These are phyloP conservation scores for Truncatella angustata DNA, from an alignment of 2,329 filamentous ascomycete species.

Conservation along the genomic window DNA sequence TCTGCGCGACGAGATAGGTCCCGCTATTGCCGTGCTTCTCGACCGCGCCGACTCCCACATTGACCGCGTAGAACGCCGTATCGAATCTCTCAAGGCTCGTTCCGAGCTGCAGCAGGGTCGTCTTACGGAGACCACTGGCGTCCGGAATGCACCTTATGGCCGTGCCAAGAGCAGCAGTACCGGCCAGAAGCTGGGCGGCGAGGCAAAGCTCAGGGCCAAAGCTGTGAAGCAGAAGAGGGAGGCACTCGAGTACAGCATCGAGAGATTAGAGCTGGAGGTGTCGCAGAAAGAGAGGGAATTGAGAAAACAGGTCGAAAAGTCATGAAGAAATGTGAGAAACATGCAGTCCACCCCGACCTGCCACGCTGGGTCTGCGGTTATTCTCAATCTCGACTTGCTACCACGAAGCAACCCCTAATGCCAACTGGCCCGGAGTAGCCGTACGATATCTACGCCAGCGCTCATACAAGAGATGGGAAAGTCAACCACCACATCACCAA, in stretches of 20 bases:
- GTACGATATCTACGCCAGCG: too few species aligned
- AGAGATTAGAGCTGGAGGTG: constrained; percentile 82
- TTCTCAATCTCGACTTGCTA: too few species aligned
- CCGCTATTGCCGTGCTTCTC: constrained; percentile 76
- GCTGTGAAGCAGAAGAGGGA: constrained; percentile 80
- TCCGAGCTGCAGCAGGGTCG: constrained; percentile 79
- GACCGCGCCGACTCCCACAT: constrained; percentile 80
- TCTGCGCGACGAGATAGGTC: constrained; percentile 85
- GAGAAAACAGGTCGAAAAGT: constrained; percentile 45
- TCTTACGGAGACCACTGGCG: constrained; percentile 32
- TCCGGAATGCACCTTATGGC: neutral
- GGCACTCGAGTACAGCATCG: constrained; percentile 80
- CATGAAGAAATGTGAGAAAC: too few species aligned
- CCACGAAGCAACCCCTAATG: too few species aligned
- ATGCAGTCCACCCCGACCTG: too few species aligned
- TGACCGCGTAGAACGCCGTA: constrained; percentile 77
- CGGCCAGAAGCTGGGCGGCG: constrained; percentile 45
- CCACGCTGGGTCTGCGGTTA: too few species aligned
- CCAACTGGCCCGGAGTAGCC: too few species aligned
- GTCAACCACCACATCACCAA: too few species aligned
- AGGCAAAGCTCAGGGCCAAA: constrained; percentile 49
- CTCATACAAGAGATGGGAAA: too few species aligned
- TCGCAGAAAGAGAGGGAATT: constrained; percentile 67
- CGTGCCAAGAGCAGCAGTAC: constrained; percentile 1
- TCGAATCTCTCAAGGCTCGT: constrained; percentile 80